Conservation (phyloP, 129 eudicot genomes). For the Tagetes erecta region DNA sequence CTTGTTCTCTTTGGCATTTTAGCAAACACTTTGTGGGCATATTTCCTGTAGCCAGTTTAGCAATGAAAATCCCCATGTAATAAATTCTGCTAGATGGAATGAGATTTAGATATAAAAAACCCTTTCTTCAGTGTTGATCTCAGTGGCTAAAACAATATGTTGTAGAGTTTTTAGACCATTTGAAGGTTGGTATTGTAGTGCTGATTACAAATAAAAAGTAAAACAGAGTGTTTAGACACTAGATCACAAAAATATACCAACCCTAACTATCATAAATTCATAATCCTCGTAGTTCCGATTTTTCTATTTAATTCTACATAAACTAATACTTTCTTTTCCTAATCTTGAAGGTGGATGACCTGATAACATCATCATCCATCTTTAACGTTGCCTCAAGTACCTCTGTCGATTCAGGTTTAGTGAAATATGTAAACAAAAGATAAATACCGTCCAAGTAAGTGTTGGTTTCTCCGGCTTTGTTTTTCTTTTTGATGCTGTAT, state of each 20-base stretch:
- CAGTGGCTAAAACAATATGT: background rate
- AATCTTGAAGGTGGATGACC: slow-evolving; percentile 61
- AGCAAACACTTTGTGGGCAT: background rate
- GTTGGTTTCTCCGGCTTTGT: slow-evolving; percentile 73
- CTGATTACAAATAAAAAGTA: background rate
- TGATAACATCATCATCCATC: slow-evolving; percentile 59
- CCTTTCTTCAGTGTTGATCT: background rate
- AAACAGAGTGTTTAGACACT: background rate
- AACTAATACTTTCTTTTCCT: slow-evolving; percentile 54
- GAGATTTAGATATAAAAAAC: background rate
- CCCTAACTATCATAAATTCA: background rate
- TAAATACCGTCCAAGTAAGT: slow-evolving; percentile 72
- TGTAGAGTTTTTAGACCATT: background rate
- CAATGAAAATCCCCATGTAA: background rate
- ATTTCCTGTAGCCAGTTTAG: background rate
- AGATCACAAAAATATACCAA: background rate
- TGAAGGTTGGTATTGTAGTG: background rate
- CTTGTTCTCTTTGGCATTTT: slow-evolving; percentile 21
- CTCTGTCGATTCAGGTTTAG: slow-evolving; percentile 66
- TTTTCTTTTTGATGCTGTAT: slow-evolving; percentile 66
- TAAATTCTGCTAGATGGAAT: background rate
- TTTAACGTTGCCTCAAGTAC: slow-evolving; percentile 44
- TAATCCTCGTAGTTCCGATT: background rate
- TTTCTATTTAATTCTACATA: background rate
- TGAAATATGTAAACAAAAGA: slow-evolving; percentile 75